A percentile compares a stretch with the other conserved stretches of the same genome.
These are phyloP conservation scores for Backusella circina DNA, from an alignment of 192 early-diverging fungal species.

Conservation along the genomic window DNA sequence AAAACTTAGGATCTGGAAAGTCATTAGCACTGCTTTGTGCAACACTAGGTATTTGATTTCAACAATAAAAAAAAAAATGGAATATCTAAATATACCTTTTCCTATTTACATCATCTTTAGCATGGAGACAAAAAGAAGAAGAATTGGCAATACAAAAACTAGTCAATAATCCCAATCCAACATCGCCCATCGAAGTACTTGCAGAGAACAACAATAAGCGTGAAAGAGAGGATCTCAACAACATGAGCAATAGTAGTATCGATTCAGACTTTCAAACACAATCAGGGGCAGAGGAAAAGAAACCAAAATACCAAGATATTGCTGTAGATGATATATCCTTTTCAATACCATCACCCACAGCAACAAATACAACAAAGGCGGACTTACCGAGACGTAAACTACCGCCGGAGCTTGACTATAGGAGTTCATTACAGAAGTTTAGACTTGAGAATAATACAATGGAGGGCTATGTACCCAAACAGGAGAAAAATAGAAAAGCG, in stretches of 20 bases:
- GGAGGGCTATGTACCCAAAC: neutral
- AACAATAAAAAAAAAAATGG: conserved; percentile 15
- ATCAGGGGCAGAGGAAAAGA: neutral
- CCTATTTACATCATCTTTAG: conserved; percentile 8
- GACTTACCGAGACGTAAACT: neutral
- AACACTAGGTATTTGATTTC: conserved; percentile 57
- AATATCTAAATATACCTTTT: no score
- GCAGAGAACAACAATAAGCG: neutral
- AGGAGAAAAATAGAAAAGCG: no score
- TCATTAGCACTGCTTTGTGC: conserved; percentile 71
- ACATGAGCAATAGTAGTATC: neutral
- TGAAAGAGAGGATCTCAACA: neutral
- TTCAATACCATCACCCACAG: neutral
- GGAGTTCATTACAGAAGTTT: neutral
- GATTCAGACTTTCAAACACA: neutral
- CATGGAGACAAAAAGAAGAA: conserved; percentile 17
- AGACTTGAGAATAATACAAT: neutral
- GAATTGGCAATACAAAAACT: neutral
- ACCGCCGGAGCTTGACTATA: neutral
- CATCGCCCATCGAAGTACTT: neutral
- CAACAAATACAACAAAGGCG: neutral
- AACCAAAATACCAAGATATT: neutral
- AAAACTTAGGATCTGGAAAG: conserved; percentile 69
- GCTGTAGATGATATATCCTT: neutral
- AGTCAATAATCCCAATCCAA: neutral